Evolutionary conservation across 1,284 basidiomycete genomes (phyloP), one percentile per base, ranked within the genome.

Genomic region (Ustilago esculenta): DNA sequence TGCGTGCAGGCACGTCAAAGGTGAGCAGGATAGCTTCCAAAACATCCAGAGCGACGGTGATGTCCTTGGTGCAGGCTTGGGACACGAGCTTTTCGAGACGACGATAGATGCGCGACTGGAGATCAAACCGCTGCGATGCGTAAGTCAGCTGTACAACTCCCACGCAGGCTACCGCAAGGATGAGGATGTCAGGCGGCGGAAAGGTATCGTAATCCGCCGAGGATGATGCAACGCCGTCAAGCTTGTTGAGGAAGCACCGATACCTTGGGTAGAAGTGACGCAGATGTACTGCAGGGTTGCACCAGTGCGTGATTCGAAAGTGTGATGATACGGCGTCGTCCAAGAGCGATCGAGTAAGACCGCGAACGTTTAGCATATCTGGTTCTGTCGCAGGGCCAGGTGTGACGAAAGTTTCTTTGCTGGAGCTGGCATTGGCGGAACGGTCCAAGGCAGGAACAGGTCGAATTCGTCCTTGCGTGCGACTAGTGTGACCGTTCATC

Each of bases 41-140:
- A 10, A 64, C 55, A 24, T 69, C 66, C 7, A 69, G 25, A 1
- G 60, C 55, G 2, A 64, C 55, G 21, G 60, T 59, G 30, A 61
- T 44, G 34, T 64, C 55, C 21, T 59, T 55, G 32, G 50, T 55
- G 37, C 46, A 63, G 11, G 66, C 59, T 24, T 52, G 50, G 15
- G 48, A 37, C 15, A 69, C 60, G 12, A 64, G 48, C 39, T 55
- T 57, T n/a, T 63, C 55, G 33, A 64, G 47, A 6, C 66, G 54
- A 24, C 51, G 52, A 23, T 32, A 63, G 55, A 69, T 64, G 51
- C 66, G 66, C n/a, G 55, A 44, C 29, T 69, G 66, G 6, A 69
- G 60, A 2, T 58, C 55, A 42, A 69, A 69, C n/a, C 66, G 59
- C 17, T 56, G 29, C 12, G 54, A 49, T 0, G 30, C 45, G 10